phyloP scores from a whole-genome alignment of 2,329 filamentous ascomycete species.

The Calycina marina region DNA sequence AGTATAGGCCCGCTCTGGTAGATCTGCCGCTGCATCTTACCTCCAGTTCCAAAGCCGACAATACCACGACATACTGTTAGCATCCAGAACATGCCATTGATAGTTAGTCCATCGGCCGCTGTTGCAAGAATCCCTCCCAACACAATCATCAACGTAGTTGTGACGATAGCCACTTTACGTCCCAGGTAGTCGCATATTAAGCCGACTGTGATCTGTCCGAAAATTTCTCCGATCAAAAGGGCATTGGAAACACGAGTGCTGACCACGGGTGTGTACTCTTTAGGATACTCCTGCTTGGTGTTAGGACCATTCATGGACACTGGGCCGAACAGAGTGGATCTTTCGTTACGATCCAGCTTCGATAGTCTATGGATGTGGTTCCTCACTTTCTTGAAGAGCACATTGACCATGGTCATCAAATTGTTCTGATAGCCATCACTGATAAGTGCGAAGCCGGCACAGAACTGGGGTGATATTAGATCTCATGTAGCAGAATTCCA shows the following conservation, averaged over 20 bases:
- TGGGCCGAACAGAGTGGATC: too few species aligned
- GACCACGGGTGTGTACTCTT: conserved; percentile 14
- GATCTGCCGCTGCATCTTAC: conserved; percentile 10
- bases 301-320: too few species aligned
- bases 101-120: conserved; percentile 29
- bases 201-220: conserved; percentile 27
- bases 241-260: conserved; percentile 28
- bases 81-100: conserved; percentile 37
- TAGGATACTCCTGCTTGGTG: conserved; percentile 17
- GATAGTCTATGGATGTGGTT: too few species aligned
- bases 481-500: neutral
- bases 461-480: conserved; percentile 13
- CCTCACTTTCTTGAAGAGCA: conserved; percentile 19
- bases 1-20: neutral
- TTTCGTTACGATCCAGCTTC: too few species aligned
- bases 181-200: conserved; percentile 31
- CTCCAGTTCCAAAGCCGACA: conserved; percentile 31
- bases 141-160: conserved; percentile 31
- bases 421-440: conserved; percentile 25
- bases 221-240: conserved; percentile 27
- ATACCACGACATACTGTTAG: conserved; percentile 33
- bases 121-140: conserved; percentile 29
- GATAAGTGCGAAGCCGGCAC: conserved; percentile 20
- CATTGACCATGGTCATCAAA: conserved; percentile 24
- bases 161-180: conserved; percentile 30